A percentile compares a stretch with the other conserved stretches of the same genome.
Evolutionary conservation across 1,284 basidiomycete species (phyloP).

Genomic region (Cystobasidiaceae sp.): DNA sequence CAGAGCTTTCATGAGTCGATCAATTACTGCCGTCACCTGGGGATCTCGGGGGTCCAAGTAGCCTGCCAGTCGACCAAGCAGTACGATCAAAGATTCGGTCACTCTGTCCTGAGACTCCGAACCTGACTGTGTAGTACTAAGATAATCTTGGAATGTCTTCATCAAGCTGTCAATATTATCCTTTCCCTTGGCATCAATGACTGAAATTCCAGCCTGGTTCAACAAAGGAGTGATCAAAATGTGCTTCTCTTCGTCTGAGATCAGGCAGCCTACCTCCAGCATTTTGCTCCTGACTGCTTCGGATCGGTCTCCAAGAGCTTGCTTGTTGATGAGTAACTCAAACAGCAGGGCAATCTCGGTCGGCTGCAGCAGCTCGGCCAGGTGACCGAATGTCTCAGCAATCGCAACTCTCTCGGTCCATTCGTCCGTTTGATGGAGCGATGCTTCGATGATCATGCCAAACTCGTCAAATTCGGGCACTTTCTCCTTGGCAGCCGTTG

Average conservation of each 20-base stretch:
- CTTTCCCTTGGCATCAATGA: conserved; percentile 80
- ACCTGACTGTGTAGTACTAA: conserved; percentile 59
- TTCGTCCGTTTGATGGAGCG: conserved; percentile 84
- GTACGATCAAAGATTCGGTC: conserved; percentile 90
- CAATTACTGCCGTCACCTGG: conserved; percentile 76
- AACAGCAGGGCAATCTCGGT: conserved; percentile 73
- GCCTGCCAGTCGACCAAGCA: conserved; percentile 86
- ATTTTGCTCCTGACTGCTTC: conserved; percentile 78
- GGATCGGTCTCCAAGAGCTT: conserved; percentile 81
- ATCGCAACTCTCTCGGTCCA: conserved; percentile 79
- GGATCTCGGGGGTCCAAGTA: conserved; percentile 73
- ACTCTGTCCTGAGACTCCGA: conserved; percentile 77
- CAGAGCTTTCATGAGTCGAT: conserved; percentile 82
- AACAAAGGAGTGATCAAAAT: background rate
- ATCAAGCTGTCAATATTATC: conserved; percentile 70
- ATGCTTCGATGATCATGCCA: conserved; percentile 88
- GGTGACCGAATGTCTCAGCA: conserved; percentile 62
- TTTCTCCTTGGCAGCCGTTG: conserved; percentile 79
- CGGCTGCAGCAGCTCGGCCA: conserved; percentile 65
- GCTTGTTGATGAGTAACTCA: conserved; percentile 74
- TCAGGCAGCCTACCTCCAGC: conserved; percentile 54
- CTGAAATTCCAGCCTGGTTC: conserved; percentile 62
- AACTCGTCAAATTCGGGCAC: conserved; percentile 63
- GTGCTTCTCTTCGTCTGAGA: background rate
- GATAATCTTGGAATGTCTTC: conserved; percentile 73